Percentiles rank a stretch among this genome's conserved stretches.
These are phyloP conservation scores for Orbilia javanica DNA, from an alignment of 2,329 filamentous ascomycete genomes.

Conservation along the genomic window DNA sequence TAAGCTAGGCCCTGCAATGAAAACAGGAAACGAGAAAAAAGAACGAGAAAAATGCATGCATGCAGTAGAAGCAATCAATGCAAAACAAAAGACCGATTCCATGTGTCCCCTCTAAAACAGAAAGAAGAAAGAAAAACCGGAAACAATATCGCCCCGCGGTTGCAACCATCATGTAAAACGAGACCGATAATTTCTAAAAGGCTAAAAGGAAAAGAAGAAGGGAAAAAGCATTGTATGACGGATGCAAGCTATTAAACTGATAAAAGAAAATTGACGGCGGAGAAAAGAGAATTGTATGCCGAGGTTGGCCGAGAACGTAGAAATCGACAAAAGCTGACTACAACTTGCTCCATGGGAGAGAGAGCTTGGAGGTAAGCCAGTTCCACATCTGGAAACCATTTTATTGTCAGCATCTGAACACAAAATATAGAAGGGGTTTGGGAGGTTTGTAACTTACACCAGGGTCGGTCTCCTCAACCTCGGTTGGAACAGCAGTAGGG, in stretches of 20 bases:
- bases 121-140: constrained; percentile 8
- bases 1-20: not conserved
- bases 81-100: constrained; percentile 18
- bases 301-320: not conserved
- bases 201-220: constrained; percentile 11
- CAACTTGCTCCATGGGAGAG: constrained; percentile 58
- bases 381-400: constrained; percentile 52
- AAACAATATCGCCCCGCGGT: constrained; percentile 27
- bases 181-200: constrained; percentile 45
- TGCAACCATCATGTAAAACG: constrained; percentile 40
- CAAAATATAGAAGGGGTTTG: not conserved
- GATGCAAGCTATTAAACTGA: constrained; percentile 24
- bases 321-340: constrained; percentile 35
- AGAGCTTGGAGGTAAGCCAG: constrained; percentile 58
- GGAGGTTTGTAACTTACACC: constrained; percentile 37
- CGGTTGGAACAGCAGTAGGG: constrained; percentile 56
- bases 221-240: not conserved
- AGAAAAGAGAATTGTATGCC: not conserved
- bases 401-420: constrained; percentile 8
- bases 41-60: not conserved
- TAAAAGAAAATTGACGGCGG: not conserved
- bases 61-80: not conserved
- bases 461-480: constrained; percentile 41
- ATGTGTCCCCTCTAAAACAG: constrained; percentile 22
- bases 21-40: not conserved